Base-by-base conservation (phyloP, 441 rosid genomes). In the Eutrema salsugineum region DNA sequence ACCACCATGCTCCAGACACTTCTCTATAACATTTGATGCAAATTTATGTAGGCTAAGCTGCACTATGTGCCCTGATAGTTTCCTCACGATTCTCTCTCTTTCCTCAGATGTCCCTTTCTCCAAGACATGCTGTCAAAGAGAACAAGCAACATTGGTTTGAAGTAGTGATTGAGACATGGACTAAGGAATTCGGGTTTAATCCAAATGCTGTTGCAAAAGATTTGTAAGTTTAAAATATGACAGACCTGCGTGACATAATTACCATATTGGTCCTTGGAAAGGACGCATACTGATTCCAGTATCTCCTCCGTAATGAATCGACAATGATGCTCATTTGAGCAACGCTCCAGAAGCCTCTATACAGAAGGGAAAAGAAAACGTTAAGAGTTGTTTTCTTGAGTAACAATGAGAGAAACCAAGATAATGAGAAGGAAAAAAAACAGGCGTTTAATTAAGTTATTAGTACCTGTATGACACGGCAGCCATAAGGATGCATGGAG, bases 251-350 rank as follows among this genome's bases (percentile, higher is more conserved):
- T 91, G 43, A 93, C 97, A 80, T 93, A 93, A 75, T 93, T 93
- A 48, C 98, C 98, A 84, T 91, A 93, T 72, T 91, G 98, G 73
- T 91, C 96, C 78, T 85, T 88, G 71, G 97, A 94, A 83, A 93
- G 96, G 68, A 28, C 19, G 63, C 79, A 72, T 72, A 83, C 91
- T 55, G 89, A 88, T 54, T 88, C 97, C 79, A 93, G 77, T 71
- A 93, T 89, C 78, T 93, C 97, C 77, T 91, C 90, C 59, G 86
- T 87, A 63, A 93, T 83, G 83, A 85, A 91, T 66, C 81, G 85
- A 63, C 90, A 83, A 51, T 85, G 93, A 48, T 57, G 71, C 63
- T 87, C 90, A 66, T 83, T 82, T 33, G 89, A 77, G 80, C 94
- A 91, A 76, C 83, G 96, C 85, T 91, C 98, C 79, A 93, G 76